Evolutionary conservation across 2,329 filamentous ascomycete species (phyloP).

Genomic region (Pestalotiopsis sp.): DNA sequence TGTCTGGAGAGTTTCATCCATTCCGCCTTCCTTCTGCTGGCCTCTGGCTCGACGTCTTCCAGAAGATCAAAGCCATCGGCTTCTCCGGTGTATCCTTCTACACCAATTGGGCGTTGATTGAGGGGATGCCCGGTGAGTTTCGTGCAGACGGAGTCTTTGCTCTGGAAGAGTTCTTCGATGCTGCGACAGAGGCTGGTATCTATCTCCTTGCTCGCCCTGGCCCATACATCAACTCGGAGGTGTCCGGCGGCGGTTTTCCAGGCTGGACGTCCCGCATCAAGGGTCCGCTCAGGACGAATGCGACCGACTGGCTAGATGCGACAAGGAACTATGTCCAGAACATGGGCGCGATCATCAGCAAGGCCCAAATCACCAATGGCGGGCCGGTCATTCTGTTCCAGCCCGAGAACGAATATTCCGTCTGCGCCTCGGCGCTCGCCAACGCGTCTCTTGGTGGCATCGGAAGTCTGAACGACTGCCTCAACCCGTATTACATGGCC

Average conservation of each 20-base stretch:
- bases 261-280: slow-evolving; percentile 75
- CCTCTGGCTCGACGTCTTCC: slow-evolving; percentile 69
- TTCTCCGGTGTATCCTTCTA: slow-evolving; percentile 82
- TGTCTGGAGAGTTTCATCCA: slow-evolving; percentile 75
- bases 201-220: slow-evolving; percentile 73
- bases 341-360: slow-evolving; percentile 67
- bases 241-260: slow-evolving; percentile 74
- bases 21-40: slow-evolving; percentile 52
- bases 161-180: slow-evolving; percentile 74
- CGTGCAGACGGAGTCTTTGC: slow-evolving; percentile 71
- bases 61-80: slow-evolving; percentile 79
- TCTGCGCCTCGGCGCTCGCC: slow-evolving; percentile 44
- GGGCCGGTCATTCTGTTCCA: slow-evolving; percentile 78
- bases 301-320: slow-evolving; percentile 62
- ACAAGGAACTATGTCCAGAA: slow-evolving; percentile 63
- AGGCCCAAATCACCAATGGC: slow-evolving; percentile 78
- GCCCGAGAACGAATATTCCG: slow-evolving; percentile 78
- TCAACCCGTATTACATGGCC: slow-evolving; percentile 69
- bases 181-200: slow-evolving; percentile 71
- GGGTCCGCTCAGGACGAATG: slow-evolving; percentile 63
- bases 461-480: slow-evolving; percentile 27
- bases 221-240: slow-evolving; percentile 79
- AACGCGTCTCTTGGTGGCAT: background rate
- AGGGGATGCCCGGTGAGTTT: slow-evolving; percentile 72
- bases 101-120: slow-evolving; percentile 73